Conservation (phyloP, 768 basidiomycete genomes). For the Pleurotus tuoliensis region DNA sequence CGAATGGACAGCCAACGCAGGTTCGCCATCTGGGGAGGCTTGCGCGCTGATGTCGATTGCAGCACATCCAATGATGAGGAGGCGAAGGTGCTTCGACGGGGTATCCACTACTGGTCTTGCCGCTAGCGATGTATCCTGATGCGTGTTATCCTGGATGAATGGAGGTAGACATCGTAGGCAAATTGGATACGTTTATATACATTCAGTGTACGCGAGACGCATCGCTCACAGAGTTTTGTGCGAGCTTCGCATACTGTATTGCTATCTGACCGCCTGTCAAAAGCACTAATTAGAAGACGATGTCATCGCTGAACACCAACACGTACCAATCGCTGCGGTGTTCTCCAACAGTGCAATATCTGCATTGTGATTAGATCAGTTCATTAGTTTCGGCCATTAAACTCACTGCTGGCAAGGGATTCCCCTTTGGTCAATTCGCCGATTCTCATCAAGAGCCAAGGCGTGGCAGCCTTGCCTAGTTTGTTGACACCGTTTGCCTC, state of each 20-base stretch:
- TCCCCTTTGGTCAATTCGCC: conserved; percentile 73
- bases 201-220: neutral
- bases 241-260: conserved; percentile 61
- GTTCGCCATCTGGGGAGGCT: conserved; percentile 23
- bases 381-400: neutral
- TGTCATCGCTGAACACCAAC: conserved; percentile 16
- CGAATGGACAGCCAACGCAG: conserved; percentile 45
- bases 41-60: conserved; percentile 86
- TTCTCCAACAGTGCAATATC: conserved; percentile 87
- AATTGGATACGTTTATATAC: neutral
- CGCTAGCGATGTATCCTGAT: neutral
- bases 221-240: conserved; percentile 8
- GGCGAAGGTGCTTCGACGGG: conserved; percentile 27
- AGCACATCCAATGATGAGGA: conserved; percentile 80
- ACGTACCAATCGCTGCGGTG: conserved; percentile 76
- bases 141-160: neutral
- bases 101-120: neutral
- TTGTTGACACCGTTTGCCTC: conserved; percentile 75
- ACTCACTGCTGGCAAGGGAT: conserved; percentile 42
- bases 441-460: conserved; percentile 87
- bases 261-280: conserved; percentile 75
- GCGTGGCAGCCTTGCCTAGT: conserved; percentile 88
- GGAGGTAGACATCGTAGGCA: neutral
- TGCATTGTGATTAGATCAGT: conserved; percentile 34
- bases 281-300: neutral